Evolutionary conservation across 2,329 filamentous ascomycete genomes (phyloP), one percentile per base, ranked within the genome.

Genomic region (Onygena corvina): DNA sequence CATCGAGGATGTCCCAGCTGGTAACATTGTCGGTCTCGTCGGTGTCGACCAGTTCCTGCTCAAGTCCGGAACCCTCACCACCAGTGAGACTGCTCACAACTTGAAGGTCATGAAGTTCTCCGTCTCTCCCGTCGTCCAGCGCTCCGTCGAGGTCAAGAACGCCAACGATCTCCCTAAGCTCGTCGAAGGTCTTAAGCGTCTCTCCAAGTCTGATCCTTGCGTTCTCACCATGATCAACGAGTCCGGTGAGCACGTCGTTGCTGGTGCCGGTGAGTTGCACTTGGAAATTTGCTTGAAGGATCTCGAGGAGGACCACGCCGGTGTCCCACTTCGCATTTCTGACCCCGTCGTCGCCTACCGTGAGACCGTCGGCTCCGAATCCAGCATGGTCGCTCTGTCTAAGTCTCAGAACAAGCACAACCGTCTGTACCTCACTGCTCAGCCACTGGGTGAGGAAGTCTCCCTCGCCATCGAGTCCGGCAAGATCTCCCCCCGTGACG

Each of bases 341-440:
- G 92, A 96, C 77, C 92, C 92, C 59, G 92, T 98, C 69, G 92
- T 96, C 67, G 81, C 87, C 71, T 98, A 94, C 83, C 89, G 92
- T 81, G 92, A 98, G 82, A 94, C 90, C 58, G 90, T 98, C 65
- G 72, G 73, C 61, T 77, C 58, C 64, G 81, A 81, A 68, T 96
- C 92, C 50, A 86, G 82, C 80, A 96, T 96, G 66, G 93, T 86
- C 66, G 92, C 92, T 61, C 79, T 98, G 65, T 96, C 92, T 73
- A 98, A 98, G 80, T 98, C 92, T 45, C 92, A 92, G 76, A 98
- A 98, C 86, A 98, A 98, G 87, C 92, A 98, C 85, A 98, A 98
- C 81, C 90, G 92, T 88, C 80, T 98, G 54, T 98, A 96, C 79
- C 83, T 98, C 75, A 80, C 79, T 71, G 92, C 92, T 58, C 76